A percentile compares a stretch with the other conserved stretches of the same genome.
These are phyloP conservation scores for Dendrothele bispora DNA, from an alignment of 768 basidiomycete species.

Conservation along the genomic window DNA sequence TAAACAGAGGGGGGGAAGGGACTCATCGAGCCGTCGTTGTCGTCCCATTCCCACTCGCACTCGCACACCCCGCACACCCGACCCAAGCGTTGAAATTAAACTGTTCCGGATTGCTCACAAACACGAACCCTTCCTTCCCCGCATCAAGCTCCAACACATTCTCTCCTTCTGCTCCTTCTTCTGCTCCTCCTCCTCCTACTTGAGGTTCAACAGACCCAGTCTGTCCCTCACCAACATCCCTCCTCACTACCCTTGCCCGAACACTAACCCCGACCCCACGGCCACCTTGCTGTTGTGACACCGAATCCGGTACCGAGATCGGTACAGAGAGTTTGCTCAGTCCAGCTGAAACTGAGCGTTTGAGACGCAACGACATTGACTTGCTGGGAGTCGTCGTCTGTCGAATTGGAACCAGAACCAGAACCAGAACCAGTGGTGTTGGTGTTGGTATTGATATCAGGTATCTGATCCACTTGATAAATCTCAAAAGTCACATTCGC, in stretches of 20 bases:
- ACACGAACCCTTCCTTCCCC: not conserved
- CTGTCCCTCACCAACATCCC: no score
- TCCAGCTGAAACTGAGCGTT: constrained; percentile 52
- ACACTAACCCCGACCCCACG: constrained; percentile 1
- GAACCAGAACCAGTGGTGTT: not conserved
- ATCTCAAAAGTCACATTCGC: constrained; percentile 44
- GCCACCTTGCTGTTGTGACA: no score
- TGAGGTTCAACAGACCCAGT: no score
- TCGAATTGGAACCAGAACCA: not conserved
- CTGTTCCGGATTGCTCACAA: constrained; percentile 1
- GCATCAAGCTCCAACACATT: constrained; percentile 4
- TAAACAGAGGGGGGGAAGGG: no score
- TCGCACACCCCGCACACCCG: constrained; percentile 8
- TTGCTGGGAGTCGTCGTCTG: constrained; percentile 50
- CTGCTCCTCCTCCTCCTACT: no score
- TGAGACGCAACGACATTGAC: constrained; percentile 37
- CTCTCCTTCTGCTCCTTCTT: no score
- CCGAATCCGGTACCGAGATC: constrained; percentile 27
- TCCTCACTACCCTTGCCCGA: not conserved
- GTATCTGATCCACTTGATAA: no score
- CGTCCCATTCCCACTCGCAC: no score
- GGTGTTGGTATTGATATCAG: no score
- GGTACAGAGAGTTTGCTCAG: constrained; percentile 61
- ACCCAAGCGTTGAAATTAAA: constrained; percentile 9
- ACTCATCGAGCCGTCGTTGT: no score